A percentile compares a stretch with the other conserved stretches of the same genome.
phyloP scores from a whole-genome alignment of 2,329 filamentous ascomycete species.

The Pleoardoris graminearum region DNA sequence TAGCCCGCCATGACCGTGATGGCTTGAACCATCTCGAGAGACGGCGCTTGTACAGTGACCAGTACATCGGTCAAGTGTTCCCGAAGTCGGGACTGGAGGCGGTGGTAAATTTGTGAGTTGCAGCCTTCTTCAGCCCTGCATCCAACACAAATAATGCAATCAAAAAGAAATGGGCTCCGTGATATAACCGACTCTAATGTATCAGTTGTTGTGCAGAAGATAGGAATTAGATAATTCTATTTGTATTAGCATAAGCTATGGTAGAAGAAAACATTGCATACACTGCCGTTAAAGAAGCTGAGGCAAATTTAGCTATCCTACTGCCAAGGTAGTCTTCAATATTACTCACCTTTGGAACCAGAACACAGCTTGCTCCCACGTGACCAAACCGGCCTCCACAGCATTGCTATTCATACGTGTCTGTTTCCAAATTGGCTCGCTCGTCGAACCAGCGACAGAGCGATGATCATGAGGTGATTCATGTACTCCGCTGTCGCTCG shows the following conservation, averaged over 20 bases:
- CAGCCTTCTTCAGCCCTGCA: conserved; percentile 53
- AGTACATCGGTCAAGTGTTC: conserved; percentile 53
- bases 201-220: conserved; percentile 53
- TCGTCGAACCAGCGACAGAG: background rate
- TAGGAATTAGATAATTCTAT: conserved; percentile 54
- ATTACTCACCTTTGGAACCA: conserved; percentile 30
- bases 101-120: conserved; percentile 43
- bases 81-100: conserved; percentile 36
- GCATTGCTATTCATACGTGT: conserved; percentile 19
- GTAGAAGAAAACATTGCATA: conserved; percentile 11
- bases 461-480: background rate
- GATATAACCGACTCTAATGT: conserved; percentile 51
- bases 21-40: conserved; percentile 57
- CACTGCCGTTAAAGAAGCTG: conserved; percentile 39
- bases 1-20: conserved; percentile 58
- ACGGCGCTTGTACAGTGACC: conserved; percentile 46
- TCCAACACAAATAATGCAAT: conserved; percentile 57
- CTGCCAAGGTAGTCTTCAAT: background rate
- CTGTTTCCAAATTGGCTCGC: background rate
- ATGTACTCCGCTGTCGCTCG: background rate
- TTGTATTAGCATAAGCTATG: background rate
- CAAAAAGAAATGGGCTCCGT: conserved; percentile 56
- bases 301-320: conserved; percentile 6
- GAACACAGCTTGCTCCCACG: conserved; percentile 28
- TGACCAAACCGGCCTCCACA: conserved; percentile 29